These are phyloP conservation scores for Collybiopsis luxurians DNA, from an alignment of 768 basidiomycete genomes.

Conservation along the genomic window DNA sequence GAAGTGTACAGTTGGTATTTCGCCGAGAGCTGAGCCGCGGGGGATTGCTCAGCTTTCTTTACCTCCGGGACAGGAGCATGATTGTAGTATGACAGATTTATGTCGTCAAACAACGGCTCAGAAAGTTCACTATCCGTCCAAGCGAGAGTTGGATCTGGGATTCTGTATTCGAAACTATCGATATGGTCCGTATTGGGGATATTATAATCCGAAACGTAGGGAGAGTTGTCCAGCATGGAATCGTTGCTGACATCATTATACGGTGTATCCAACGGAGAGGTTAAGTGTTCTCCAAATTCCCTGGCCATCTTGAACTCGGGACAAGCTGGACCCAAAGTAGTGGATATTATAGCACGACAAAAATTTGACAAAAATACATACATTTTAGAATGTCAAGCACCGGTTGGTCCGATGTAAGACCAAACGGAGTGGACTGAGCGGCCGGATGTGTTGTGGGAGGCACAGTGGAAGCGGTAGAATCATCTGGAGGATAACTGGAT, in stretches of 20 bases:
- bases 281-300: background rate
- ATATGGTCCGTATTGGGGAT: constrained; percentile 5
- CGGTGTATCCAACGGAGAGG: constrained; percentile 6
- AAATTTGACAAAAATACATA: background rate
- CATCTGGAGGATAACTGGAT: constrained; percentile 37
- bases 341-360: too few species aligned
- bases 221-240: constrained; percentile 5
- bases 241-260: constrained; percentile 2
- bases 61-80: background rate
- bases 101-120: background rate
- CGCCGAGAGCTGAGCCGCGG: background rate
- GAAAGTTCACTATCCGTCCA: background rate
- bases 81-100: background rate
- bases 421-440: background rate
- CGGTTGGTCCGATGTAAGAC: background rate
- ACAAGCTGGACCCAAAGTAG: background rate
- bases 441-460: background rate
- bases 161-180: background rate
- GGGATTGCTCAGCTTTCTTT: background rate
- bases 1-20: constrained; percentile 35
- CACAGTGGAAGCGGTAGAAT: background rate
- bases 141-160: background rate
- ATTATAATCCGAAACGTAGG: background rate
- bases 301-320: background rate
- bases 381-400: background rate